These are phyloP conservation scores for Ramularia endophylla DNA, from an alignment of 2,329 filamentous ascomycete species.

Conservation along the genomic window DNA sequence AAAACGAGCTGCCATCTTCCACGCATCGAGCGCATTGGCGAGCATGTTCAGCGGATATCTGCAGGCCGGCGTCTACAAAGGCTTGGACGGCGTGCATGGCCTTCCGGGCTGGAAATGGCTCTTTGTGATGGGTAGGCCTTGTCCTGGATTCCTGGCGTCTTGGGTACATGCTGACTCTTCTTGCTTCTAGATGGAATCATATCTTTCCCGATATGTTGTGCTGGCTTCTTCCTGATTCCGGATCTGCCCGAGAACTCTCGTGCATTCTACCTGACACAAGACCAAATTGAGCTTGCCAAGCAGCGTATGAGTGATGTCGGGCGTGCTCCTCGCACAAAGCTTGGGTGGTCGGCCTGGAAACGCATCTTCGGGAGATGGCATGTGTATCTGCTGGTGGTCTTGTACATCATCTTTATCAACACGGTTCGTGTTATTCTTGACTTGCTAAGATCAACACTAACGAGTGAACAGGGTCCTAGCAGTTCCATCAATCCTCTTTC, in stretches of 20 bases:
- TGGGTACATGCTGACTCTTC: neutral
- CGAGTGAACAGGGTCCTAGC: constrained; percentile 12
- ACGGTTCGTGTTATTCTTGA: constrained; percentile 38
- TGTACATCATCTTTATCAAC: constrained; percentile 63
- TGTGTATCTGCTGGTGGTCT: constrained; percentile 51
- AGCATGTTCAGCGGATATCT: constrained; percentile 49
- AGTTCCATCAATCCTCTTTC: constrained; percentile 20
- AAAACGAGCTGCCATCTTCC: constrained; percentile 49
- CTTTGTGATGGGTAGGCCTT: constrained; percentile 34
- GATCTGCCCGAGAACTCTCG: constrained; percentile 47
- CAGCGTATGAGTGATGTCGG: constrained; percentile 41
- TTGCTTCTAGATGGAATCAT: constrained; percentile 46
- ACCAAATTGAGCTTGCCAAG: constrained; percentile 41
- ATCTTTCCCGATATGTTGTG: constrained; percentile 46
- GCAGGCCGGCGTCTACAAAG: constrained; percentile 47
- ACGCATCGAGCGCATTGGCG: constrained; percentile 42
- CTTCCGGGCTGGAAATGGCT: constrained; percentile 47
- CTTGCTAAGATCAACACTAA: neutral
- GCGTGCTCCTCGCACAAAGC: constrained; percentile 13
- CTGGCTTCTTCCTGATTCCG: constrained; percentile 45
- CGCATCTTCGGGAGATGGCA: constrained; percentile 59
- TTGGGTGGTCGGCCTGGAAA: constrained; percentile 41
- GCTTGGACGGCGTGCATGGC: constrained; percentile 38
- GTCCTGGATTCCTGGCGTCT: no score
- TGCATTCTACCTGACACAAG: constrained; percentile 42